Conservation (phyloP, 169 alveolate genomes). For the Plasmodium sp. region DNA sequence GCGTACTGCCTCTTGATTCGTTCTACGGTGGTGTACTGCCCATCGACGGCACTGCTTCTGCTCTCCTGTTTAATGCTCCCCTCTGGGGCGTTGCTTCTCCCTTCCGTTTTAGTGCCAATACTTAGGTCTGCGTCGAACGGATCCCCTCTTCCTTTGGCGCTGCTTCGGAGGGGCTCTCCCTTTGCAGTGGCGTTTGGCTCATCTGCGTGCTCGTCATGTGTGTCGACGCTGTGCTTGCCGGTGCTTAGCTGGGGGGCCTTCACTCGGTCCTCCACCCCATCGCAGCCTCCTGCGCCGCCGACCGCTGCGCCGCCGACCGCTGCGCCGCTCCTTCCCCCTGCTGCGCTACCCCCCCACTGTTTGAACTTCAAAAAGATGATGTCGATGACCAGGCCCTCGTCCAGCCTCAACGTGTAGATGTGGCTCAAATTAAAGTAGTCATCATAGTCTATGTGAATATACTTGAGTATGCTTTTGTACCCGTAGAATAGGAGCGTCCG, state of each 20-base stretch:
- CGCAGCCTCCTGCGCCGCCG: no score
- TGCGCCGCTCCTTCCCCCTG: background rate
- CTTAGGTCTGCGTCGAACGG: background rate
- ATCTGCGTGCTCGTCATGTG: background rate
- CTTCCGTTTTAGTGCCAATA: background rate
- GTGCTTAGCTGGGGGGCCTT: background rate
- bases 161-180: background rate
- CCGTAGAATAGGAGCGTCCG: slow-evolving; percentile 59
- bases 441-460: slow-evolving; percentile 59
- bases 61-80: background rate
- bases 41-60: background rate
- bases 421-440: slow-evolving; percentile 23
- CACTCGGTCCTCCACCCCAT: background rate
- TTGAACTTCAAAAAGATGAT: slow-evolving; percentile 8
- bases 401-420: slow-evolving; percentile 46
- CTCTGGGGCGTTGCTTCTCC: background rate
- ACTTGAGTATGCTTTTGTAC: slow-evolving; percentile 41
- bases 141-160: background rate
- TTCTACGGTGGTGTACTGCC: background rate
- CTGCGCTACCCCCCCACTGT: background rate
- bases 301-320: background rate
- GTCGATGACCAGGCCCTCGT: slow-evolving; percentile 46
- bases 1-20: background rate
- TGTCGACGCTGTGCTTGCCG: background rate
- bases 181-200: background rate